Evolutionary conservation across 1,284 basidiomycete genomes (phyloP), one percentile per base, ranked within the genome.

Genomic region (Porodaedalea pini): DNA sequence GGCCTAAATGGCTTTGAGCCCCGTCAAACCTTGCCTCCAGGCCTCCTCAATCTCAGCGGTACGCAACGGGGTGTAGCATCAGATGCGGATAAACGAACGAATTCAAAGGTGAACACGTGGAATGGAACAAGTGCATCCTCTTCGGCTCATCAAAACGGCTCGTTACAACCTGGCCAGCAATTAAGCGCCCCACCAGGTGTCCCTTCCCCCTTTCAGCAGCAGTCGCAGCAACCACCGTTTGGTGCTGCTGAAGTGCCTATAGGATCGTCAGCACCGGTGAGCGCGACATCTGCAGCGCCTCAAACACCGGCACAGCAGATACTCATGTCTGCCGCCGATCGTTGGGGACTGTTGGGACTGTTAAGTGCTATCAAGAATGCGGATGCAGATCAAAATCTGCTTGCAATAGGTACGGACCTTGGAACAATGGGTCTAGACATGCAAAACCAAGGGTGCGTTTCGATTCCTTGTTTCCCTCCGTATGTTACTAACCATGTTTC

Each of bases 241-340:
- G 66, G 65, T 39, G 59, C 67, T 31, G 67, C 61, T 21, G 67
- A 66, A n/a, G 41, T 36, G 27, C 32, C 50, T 34, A 29, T 57
- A 58, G 25, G 51, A 57, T 61, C 66, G 6, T 56, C 64, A 51
- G 68, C 55, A 40, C 60, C 56, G 27, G 51, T 41, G 40, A 56
- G 50, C 39, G 63, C 68, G 71, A 51, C 66, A 66, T 52, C 71
- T 74, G 61, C 76, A 45, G 62, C 37, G 68, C 86, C 92, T 59
- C 85, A 92, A 67, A 92, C 94, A 59, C 94, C 96, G 0, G 94
- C 94, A 40, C 92, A 98, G 70, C 96, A 99, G 75, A 85, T 99
- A 17, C 79, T 98, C 53, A 86, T 92, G 64, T 93, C 90, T 54
- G 92, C 96, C 0, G 96, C 95, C 56, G 96, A 99, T 72, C 83